A percentile compares a stretch with the other conserved stretches of the same genome.
Evolutionary conservation across 495 filamentous ascomycete genomes (phyloP).

Genomic region (Hyphodiscus hymeniophilus): DNA sequence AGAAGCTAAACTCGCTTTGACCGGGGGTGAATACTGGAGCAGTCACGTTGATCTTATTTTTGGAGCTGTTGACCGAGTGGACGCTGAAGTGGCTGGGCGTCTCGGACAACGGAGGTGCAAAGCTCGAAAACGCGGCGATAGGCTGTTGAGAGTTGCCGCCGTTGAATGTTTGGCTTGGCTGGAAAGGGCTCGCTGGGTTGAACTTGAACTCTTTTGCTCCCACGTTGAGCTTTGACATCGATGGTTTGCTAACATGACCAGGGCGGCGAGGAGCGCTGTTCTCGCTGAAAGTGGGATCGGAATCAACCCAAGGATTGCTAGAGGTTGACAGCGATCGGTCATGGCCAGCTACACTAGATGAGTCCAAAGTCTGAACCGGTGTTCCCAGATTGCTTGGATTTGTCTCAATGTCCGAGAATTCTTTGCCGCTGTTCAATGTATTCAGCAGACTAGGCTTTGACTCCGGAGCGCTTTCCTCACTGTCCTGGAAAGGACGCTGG

Average conservation of each 20-base stretch:
- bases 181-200: conserved; percentile 57
- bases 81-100: conserved; percentile 20
- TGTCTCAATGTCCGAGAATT: conserved; percentile 64
- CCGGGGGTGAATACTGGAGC: conserved; percentile 66
- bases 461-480: conserved; percentile 20
- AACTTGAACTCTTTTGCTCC: conserved; percentile 82
- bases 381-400: conserved; percentile 68
- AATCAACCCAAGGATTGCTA: conserved; percentile 24
- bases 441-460: conserved; percentile 12
- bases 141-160: conserved; percentile 46
- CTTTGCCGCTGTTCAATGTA: conserved; percentile 19
- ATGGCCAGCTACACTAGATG: conserved; percentile 9
- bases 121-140: conserved; percentile 10
- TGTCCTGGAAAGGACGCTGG: conserved; percentile 39
- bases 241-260: conserved; percentile 49
- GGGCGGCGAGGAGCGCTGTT: conserved; percentile 1
- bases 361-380: conserved; percentile 33
- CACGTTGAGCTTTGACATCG: conserved; percentile 74
- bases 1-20: conserved; percentile 66
- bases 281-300: conserved; percentile 5
- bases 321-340: conserved; percentile 10
- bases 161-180: conserved; percentile 49
- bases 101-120: conserved; percentile 16
- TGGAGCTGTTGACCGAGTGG: conserved; percentile 14
- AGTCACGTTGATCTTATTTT: conserved; percentile 52